A percentile compares a stretch with the other conserved stretches of the same genome.
These are phyloP conservation scores for Cladosporium velox DNA, from an alignment of 2,329 filamentous ascomycete genomes.

Conservation along the genomic window DNA sequence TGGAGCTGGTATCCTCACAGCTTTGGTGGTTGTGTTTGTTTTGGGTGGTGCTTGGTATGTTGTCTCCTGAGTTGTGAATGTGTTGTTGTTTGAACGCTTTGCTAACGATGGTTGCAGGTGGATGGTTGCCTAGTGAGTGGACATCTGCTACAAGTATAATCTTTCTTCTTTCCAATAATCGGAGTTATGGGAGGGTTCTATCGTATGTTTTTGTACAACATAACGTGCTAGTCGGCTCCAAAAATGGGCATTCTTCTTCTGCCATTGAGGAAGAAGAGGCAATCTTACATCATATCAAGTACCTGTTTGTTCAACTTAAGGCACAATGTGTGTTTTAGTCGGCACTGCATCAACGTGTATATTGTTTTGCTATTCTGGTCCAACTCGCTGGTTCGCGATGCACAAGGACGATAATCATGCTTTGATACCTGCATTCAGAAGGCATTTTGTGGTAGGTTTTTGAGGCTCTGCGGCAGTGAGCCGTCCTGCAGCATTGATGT, in stretches of 20 bases:
- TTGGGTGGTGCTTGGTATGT: slow-evolving; percentile 23
- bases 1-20: slow-evolving; percentile 56
- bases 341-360: too few relatives aligned
- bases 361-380: too few relatives aligned
- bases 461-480: slow-evolving; percentile 11
- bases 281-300: background rate
- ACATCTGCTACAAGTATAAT: background rate
- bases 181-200: background rate
- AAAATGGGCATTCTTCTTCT: background rate
- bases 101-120: slow-evolving; percentile 2
- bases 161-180: background rate
- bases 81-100: background rate
- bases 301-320: background rate
- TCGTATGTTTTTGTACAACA: background rate
- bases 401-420: background rate
- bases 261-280: background rate
- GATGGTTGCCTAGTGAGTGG: slow-evolving; percentile 17
- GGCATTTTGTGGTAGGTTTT: background rate
- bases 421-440: too few relatives aligned
- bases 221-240: background rate
- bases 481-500: slow-evolving; percentile 2
- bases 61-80: background rate
- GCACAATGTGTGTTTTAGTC: background rate
- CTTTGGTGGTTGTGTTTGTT: slow-evolving; percentile 17
- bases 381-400: too few relatives aligned